Evolutionary conservation across 805 yeast genomes (phyloP).

Genomic region (Debaryomyces hansenii): DNA sequence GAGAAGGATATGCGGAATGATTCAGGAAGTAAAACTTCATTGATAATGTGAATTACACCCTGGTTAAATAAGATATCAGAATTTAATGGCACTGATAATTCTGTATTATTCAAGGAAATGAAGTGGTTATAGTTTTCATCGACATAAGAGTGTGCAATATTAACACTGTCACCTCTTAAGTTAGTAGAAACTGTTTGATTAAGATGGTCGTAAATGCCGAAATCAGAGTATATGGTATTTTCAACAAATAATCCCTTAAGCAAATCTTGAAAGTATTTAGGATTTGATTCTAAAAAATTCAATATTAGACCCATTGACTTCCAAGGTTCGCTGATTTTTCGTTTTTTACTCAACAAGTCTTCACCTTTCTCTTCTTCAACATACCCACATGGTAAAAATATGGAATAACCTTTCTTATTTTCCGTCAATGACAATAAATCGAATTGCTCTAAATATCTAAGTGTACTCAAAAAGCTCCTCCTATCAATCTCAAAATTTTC

Average conservation of each 20-base stretch:
- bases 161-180: slow-evolving; percentile 30
- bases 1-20: slow-evolving; percentile 50
- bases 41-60: slow-evolving; percentile 80
- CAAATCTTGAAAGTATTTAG: slow-evolving; percentile 48
- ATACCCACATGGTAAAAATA: slow-evolving; percentile 71
- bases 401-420: slow-evolving; percentile 65
- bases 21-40: slow-evolving; percentile 56
- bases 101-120: slow-evolving; percentile 30
- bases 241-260: slow-evolving; percentile 61
- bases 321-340: slow-evolving; percentile 53
- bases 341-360: not conserved
- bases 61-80: slow-evolving; percentile 74
- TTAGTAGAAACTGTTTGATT: slow-evolving; percentile 12
- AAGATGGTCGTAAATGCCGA: slow-evolving; percentile 24
- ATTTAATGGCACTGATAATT: slow-evolving; percentile 38
- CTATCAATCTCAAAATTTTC: slow-evolving; percentile 34
- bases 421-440: slow-evolving; percentile 52
- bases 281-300: slow-evolving; percentile 56
- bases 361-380: not conserved
- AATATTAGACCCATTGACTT: slow-evolving; percentile 56
- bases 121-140: slow-evolving; percentile 21
- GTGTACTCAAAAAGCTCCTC: slow-evolving; percentile 58
- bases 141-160: slow-evolving; percentile 17
- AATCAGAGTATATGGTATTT: slow-evolving; percentile 68
- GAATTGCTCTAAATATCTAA: slow-evolving; percentile 54